Evolutionary conservation across 345 rosid genomes (phyloP), one percentile per base, ranked within the genome.

Genomic region (Tarenaya hassleriana): DNA sequence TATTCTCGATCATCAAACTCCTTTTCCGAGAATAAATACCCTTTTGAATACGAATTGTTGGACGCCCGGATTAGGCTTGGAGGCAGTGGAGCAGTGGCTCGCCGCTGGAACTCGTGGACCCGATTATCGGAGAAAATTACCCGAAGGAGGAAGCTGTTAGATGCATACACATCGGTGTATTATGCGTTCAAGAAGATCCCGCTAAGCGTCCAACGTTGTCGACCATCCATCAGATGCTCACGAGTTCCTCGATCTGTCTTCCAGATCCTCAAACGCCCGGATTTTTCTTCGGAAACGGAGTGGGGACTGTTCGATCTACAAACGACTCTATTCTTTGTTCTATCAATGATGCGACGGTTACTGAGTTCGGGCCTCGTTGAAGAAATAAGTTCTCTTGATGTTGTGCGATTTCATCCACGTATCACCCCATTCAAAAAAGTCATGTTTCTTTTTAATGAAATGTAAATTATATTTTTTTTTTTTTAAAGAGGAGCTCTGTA

Each of bases 131-230:
- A 16, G 63, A 49, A 17, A 77, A 50, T 35, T 73, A 34, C 7
- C 64, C 52, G 60, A 62, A 12, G 55, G 34, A 41, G 9, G 69
- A 76, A 67, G 60, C 71, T 4, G 69, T 47, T 0, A 74, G 82
- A 47, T 79, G 77, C 61, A 71, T 73, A 7, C 79, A 79, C 17
- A 56, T 79, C 0, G 77, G 71, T 3, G 51, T 73, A 16, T 37
- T 75, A 16, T 79, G 84, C 35, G 69, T 73, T 41, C 77, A 76
- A 40, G 85, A 73, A 58, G 75, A 79, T 8, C 68, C 60, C 39
- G 52, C 61, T 13, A 55, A 42, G 6, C 73, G 73, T 27, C 85
- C 82, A 7, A 55, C 74, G 11, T 72, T 79, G 79, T 61, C 69
- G 45, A 24, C 35, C 0, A 34, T 73, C 1, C 55, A 68, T 32